Conservation (phyloP, 2,329 filamentous ascomycete genomes). For the Hymenoscyphus fraxineus region DNA sequence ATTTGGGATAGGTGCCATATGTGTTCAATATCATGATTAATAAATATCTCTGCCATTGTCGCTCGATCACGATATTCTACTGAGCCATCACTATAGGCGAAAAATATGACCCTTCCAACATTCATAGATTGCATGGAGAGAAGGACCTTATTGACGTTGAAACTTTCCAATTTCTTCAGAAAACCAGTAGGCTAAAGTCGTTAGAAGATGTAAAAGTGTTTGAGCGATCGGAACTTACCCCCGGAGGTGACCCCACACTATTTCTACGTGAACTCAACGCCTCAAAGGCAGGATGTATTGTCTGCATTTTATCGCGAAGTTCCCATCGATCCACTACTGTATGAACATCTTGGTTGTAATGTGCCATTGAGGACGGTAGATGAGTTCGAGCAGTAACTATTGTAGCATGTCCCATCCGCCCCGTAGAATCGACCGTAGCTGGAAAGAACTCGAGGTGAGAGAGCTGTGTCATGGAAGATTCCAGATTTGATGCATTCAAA, state of each 20-base stretch:
- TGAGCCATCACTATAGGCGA: conserved; percentile 76
- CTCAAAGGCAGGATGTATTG: conserved; percentile 72
- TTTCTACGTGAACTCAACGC: conserved; percentile 66
- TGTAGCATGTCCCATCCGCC: conserved; percentile 45
- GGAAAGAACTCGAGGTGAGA: conserved; percentile 74
- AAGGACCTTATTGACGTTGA: conserved; percentile 66
- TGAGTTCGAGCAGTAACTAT: conserved; percentile 72
- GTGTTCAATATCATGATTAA: conserved; percentile 58
- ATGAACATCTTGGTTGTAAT: conserved; percentile 60
- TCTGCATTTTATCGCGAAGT: conserved; percentile 60
- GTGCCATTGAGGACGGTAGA: conserved; percentile 48
- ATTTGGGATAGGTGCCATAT: conserved; percentile 71
- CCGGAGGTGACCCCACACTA: conserved; percentile 36
- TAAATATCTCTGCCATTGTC: conserved; percentile 65
- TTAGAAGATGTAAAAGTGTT: conserved; percentile 15
- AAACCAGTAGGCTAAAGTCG: conserved; percentile 38
- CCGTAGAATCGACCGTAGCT: conserved; percentile 53
- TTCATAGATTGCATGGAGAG: conserved; percentile 65
- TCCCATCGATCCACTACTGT: conserved; percentile 84
- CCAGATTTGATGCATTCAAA: conserved; percentile 42
- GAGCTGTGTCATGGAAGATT: conserved; percentile 56
- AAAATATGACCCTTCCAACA: conserved; percentile 66
- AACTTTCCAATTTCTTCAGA: conserved; percentile 64
- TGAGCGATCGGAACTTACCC: conserved; percentile 24
- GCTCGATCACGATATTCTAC: conserved; percentile 75